These are phyloP conservation scores for Geotrichum fermentans DNA, from an alignment of 1,139 yeast species.

Conservation along the genomic window DNA sequence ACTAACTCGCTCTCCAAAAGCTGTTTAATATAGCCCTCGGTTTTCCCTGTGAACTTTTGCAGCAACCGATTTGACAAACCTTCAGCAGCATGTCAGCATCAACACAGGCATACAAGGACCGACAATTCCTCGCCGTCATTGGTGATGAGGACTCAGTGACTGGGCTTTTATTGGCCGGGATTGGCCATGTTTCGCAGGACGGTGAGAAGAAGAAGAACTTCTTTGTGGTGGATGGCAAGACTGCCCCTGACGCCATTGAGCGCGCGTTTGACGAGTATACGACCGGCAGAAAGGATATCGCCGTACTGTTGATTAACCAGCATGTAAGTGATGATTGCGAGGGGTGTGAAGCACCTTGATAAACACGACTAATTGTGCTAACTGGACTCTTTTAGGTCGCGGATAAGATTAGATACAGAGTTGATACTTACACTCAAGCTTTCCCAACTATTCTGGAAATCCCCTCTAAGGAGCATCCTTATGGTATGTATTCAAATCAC, in stretches of 20 bases:
- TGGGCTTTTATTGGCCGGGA: slow-evolving; percentile 91
- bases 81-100: slow-evolving; percentile 15
- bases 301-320: slow-evolving; percentile 87
- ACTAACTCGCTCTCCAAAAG: no score
- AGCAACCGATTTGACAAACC: neutral
- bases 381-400: slow-evolving; percentile 65
- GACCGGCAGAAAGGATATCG: slow-evolving; percentile 76
- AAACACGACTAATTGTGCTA: no score
- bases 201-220: slow-evolving; percentile 69
- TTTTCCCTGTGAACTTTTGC: neutral
- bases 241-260: slow-evolving; percentile 70
- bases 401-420: slow-evolving; percentile 75
- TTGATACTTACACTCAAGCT: slow-evolving; percentile 81
- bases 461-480: slow-evolving; percentile 97
- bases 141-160: slow-evolving; percentile 98
- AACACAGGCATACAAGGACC: slow-evolving; percentile 43
- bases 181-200: slow-evolving; percentile 69
- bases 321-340: slow-evolving; percentile 50
- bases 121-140: slow-evolving; percentile 81
- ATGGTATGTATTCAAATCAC: slow-evolving; percentile 38
- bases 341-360: neutral
- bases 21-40: neutral
- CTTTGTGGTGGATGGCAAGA: slow-evolving; percentile 73
- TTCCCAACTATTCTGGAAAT: slow-evolving; percentile 96
- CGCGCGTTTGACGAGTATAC: slow-evolving; percentile 74